Conservation (phyloP, 2,329 filamentous ascomycete species). For the Blumeria graminis region DNA sequence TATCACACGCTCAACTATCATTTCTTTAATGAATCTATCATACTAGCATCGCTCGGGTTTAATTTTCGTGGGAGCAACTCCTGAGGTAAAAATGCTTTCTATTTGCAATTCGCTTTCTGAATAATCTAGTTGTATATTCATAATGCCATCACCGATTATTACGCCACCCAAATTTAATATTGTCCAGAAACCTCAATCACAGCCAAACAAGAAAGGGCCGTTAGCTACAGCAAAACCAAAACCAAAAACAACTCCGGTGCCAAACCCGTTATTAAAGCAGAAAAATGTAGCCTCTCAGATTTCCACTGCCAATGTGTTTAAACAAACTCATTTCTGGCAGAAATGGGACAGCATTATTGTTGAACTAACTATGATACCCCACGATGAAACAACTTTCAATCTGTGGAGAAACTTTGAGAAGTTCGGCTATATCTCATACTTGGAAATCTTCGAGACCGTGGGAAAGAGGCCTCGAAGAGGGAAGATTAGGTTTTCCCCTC, state of each 20-base stretch:
- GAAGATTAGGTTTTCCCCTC: slow-evolving; percentile 32
- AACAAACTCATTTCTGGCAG: slow-evolving; percentile 13
- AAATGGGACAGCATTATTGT: slow-evolving; percentile 14
- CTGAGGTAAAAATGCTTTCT: no score
- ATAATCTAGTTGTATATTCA: no score
- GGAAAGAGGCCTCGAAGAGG: slow-evolving; percentile 20
- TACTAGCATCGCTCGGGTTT: no score
- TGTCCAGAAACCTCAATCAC: no score
- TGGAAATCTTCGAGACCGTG: slow-evolving; percentile 28
- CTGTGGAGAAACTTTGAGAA: slow-evolving; percentile 27
- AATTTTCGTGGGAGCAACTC: no score
- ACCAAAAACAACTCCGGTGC: background rate
- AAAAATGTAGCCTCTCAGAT: background rate
- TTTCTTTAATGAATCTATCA: no score
- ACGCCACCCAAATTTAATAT: no score
- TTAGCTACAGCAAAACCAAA: background rate
- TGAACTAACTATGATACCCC: slow-evolving; percentile 14
- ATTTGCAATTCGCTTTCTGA: no score
- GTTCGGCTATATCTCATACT: slow-evolving; percentile 27
- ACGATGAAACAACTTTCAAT: slow-evolving; percentile 17
- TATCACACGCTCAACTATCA: no score
- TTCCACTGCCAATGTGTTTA: background rate
- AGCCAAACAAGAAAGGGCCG: background rate
- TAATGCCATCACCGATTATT: no score
- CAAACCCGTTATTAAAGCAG: background rate